Percentiles rank a stretch among this genome's conserved stretches.
These are phyloP conservation scores for Symbiodinium pilosum DNA, from an alignment of 73 alveolate species.

Conservation along the genomic window DNA sequence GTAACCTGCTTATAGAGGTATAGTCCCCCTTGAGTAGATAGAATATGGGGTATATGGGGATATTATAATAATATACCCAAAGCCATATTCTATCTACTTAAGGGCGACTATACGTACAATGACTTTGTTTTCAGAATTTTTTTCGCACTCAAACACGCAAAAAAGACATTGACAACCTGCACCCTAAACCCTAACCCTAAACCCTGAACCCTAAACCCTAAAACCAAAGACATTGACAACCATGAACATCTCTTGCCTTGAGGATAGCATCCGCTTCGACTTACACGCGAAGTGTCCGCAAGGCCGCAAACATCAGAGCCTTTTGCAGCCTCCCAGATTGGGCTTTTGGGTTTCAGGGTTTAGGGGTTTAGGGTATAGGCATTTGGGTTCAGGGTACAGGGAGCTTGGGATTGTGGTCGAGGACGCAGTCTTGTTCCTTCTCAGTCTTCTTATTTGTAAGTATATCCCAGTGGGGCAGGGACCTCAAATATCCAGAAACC, in stretches of 20 bases:
- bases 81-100: too few species aligned
- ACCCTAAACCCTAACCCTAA: background rate
- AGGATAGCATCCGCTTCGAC: slow-evolving; percentile 55
- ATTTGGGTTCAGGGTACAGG: slow-evolving; percentile 84
- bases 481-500: too few species aligned
- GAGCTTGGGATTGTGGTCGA: too few species aligned
- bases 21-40: too few species aligned
- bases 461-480: too few species aligned
- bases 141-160: background rate
- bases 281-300: slow-evolving; percentile 71
- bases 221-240: background rate
- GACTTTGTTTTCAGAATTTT: background rate
- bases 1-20: too few species aligned
- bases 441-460: slow-evolving; percentile 96
- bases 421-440: too few species aligned
- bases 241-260: background rate
- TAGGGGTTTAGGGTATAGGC: background rate
- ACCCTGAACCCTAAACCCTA: background rate
- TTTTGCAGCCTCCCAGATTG: background rate
- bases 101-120: background rate
- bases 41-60: too few species aligned
- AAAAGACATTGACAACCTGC: background rate
- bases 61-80: too few species aligned
- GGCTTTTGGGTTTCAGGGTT: background rate
- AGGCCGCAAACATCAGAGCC: background rate